Base-by-base conservation (phyloP, 345 rosid species). In the Syzygium grande region DNA sequence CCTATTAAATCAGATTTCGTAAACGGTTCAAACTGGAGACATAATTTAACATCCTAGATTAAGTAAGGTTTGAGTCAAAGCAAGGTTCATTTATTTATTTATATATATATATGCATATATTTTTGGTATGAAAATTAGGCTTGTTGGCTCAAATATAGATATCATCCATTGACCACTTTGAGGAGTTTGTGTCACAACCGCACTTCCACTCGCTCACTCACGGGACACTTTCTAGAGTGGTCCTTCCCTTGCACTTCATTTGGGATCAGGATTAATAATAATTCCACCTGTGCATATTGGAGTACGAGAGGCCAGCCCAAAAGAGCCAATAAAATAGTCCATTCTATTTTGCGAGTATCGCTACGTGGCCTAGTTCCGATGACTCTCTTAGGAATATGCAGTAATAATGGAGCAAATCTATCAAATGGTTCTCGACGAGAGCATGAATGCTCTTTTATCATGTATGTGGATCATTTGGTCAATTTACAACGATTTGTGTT, bases 251-350 rank as follows among this genome's bases (percentile, higher is more conserved):
- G 80, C 49, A 38, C 25, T 73, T 38, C 80, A 73, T 73, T 73
- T 19, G 1, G 4, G 6, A 41, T 73, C 4, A 27, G 27, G 49
- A 73, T 30, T 68, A 30, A 68, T 30, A 30, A 29, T 59, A 11
- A 3, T 0, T 14, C 11, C 12, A 22, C 23, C 5, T 2, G 12
- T 19, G 5, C 3, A 22, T 1, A 73, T 73, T 34, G 27, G 49
- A 38, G 49, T 19, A 38, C 14, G 46, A 43, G 2, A 17, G 19
- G 46, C 25, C 79, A 12, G 34, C 79, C 79, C 21, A 34, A 30
- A 34, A 68, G 27, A 30, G 11, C 1, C 0, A 8, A 17, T 68
- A 68, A 34, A 34, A 17, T 30, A 17, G 6, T 25, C 25, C 14
- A 1, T 38, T 34, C 7, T 34, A 2, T 73, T 4, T 19, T 34